phyloP scores from a whole-genome alignment of 352 stramenopile genomes.

The Aphanomyces stellatus region DNA sequence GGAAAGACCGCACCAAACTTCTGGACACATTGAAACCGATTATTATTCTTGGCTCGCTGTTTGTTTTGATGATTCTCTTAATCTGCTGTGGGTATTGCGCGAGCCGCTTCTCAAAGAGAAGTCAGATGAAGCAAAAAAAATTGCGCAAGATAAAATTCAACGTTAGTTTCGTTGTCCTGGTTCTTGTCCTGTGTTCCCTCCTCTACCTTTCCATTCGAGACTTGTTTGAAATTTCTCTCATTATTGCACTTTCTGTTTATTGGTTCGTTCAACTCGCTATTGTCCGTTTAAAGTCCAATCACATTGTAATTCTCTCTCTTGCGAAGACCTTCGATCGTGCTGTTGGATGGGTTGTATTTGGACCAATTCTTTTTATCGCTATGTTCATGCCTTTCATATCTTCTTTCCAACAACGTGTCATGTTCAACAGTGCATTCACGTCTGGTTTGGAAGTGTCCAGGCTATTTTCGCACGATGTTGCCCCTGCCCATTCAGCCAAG shows the following conservation, averaged over 20 bases:
- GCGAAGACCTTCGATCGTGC: conserved; percentile 63
- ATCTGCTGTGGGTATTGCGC: conserved; percentile 78
- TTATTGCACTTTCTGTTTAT: conserved; percentile 67
- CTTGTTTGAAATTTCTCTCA: conserved; percentile 59
- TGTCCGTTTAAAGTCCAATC: conserved; percentile 67
- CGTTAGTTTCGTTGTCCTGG: conserved; percentile 56
- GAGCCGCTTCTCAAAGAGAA: conserved; percentile 82
- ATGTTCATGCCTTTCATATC: conserved; percentile 87
- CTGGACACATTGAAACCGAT: conserved; percentile 40
- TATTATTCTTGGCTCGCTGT: conserved; percentile 44
- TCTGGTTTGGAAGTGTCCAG: conserved; percentile 83
- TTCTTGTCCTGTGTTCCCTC: conserved; percentile 57
- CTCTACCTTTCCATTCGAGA: conserved; percentile 62
- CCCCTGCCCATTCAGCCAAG: conserved; percentile 44
- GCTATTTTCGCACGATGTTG: conserved; percentile 79
- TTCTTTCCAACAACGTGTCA: conserved; percentile 82
- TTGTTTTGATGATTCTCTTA: conserved; percentile 63
- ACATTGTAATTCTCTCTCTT: conserved; percentile 74
- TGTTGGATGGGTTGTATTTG: conserved; percentile 84
- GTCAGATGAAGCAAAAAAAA: conserved; percentile 86
- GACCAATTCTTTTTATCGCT: conserved; percentile 78
- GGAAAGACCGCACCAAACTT: conserved; percentile 31
- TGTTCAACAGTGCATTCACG: conserved; percentile 88
- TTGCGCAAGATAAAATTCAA: conserved; percentile 85
- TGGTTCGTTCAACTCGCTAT: conserved; percentile 84